Evolutionary conservation across 179 eudicot genomes (phyloP), one percentile per base, ranked within the genome.

Genomic region (Silene coronaria): DNA sequence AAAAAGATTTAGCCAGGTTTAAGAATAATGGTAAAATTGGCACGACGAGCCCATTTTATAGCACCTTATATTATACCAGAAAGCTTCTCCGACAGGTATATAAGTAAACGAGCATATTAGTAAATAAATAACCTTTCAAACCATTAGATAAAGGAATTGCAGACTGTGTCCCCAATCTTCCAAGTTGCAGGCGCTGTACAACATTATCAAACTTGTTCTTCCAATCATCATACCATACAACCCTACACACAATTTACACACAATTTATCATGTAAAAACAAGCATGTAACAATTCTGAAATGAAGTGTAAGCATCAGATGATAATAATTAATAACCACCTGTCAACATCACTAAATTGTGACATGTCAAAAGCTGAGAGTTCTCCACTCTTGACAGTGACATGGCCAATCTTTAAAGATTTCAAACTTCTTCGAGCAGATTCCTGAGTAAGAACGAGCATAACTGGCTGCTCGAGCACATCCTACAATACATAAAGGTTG

Each of bases 381-480:
- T 82, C 83, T 72, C 24, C 76, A 78, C 59, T 75, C 83, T 71
- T 81, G 62, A 78, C 83, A 78, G 78, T 80, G 24, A 80, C 78
- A 65, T 85, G 82, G 53, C 80, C 79, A 67, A 77, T 74, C 46
- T 75, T 62, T 60, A 70, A 83, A 8, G 77, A 51, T 73, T 78
- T 78, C 48, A 80, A 75, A 72, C 86, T 89, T 27, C 78, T 88
- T 78, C 74, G 85, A 1, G 75, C 82, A 46, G 83, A 71, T 76
- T 76, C 87, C 85, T 84, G 90, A 28, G 84, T 78, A 68, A 93
- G 83, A 69, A 87, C 78, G 78, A 86, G 85, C 82, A 86, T 84
- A 70, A 89, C 83, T 13, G 97, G 98, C 81, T 91, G 93, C 82
- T 91, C 88, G 67, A 96, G 89, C 69, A 83, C 75, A 75, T 87